Conservation (phyloP, 164 flowering plant genomes). For the Taxillus chinensis region DNA sequence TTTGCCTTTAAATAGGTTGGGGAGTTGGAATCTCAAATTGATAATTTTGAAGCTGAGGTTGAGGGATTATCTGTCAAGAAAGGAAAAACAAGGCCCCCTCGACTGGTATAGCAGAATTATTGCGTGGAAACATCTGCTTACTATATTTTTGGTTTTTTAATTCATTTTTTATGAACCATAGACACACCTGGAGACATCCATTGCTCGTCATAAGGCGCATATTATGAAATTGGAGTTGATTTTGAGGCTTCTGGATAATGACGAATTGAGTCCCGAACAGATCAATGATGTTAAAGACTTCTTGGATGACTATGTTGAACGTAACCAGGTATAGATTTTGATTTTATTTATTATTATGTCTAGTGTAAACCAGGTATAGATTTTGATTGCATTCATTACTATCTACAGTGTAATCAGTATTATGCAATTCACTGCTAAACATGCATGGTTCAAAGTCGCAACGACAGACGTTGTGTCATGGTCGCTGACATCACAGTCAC, state of each 20-base stretch:
- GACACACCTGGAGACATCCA: conserved; percentile 90
- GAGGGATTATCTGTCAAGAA: conserved; percentile 90
- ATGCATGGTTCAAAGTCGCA: no score
- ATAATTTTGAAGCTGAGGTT: conserved; percentile 88
- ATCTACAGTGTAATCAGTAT: no score
- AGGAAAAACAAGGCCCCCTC: conserved; percentile 96
- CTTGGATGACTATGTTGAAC: conserved; percentile 92
- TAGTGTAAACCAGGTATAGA: no score
- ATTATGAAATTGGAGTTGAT: conserved; percentile 89
- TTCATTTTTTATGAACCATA: conserved; percentile 18
- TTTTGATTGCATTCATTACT: no score
- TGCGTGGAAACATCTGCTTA: background rate
- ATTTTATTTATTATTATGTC: no score
- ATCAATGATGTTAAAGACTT: conserved; percentile 94
- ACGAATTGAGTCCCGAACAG: conserved; percentile 94
- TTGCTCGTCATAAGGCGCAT: conserved; percentile 87
- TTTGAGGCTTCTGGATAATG: conserved; percentile 88
- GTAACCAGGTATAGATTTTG: conserved; percentile 70
- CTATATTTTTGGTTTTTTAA: conserved; percentile 2
- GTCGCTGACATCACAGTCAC: no score
- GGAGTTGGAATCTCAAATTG: conserved; percentile 90
- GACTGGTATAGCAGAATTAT: conserved; percentile 49
- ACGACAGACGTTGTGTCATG: no score
- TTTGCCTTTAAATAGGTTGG: conserved; percentile 43
- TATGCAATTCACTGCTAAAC: no score